phyloP scores from a whole-genome alignment of 208 protist species.

The Acanthamoeba pearcei region DNA sequence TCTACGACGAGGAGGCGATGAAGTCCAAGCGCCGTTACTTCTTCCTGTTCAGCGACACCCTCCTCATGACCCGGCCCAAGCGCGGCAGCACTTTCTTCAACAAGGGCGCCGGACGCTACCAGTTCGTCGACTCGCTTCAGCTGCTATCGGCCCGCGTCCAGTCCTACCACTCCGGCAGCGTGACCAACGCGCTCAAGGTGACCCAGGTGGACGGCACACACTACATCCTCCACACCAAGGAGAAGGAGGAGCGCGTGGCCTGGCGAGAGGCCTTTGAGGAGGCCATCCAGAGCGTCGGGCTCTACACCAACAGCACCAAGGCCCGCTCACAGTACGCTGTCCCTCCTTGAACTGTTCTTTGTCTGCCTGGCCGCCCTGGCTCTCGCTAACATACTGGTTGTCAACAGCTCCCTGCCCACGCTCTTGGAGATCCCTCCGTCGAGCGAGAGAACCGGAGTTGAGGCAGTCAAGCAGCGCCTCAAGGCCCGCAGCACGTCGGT shows the following conservation, averaged over 20 bases:
- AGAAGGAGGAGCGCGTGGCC: not conserved
- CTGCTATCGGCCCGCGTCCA: not conserved
- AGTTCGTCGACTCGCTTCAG: slow-evolving; percentile 25
- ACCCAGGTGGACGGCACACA: not conserved
- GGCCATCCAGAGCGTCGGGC: not conserved
- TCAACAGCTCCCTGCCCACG: not conserved
- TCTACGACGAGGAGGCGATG: not conserved
- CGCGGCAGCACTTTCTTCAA: slow-evolving; percentile 47
- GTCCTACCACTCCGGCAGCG: not conserved
- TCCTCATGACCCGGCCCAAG: slow-evolving; percentile 44
- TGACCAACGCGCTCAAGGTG: not conserved
- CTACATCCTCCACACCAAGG: slow-evolving; percentile 8
- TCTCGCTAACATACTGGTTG: not conserved
- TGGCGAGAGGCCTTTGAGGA: not conserved
- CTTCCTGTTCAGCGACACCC: slow-evolving; percentile 61
- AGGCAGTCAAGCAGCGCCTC: not conserved
- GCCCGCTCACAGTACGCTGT: not conserved
- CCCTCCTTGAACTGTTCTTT: not conserved
- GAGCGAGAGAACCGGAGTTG: not conserved
- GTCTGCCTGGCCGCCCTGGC: too few species aligned
- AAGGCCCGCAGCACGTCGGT: not conserved
- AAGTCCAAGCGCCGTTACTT: slow-evolving; percentile 8
- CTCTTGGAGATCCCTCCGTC: not conserved
- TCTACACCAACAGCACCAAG: slow-evolving; percentile 3
- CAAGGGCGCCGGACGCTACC: slow-evolving; percentile 44